Base-by-base conservation (phyloP, 148 eudicot genomes). In the Cornus kousa region DNA sequence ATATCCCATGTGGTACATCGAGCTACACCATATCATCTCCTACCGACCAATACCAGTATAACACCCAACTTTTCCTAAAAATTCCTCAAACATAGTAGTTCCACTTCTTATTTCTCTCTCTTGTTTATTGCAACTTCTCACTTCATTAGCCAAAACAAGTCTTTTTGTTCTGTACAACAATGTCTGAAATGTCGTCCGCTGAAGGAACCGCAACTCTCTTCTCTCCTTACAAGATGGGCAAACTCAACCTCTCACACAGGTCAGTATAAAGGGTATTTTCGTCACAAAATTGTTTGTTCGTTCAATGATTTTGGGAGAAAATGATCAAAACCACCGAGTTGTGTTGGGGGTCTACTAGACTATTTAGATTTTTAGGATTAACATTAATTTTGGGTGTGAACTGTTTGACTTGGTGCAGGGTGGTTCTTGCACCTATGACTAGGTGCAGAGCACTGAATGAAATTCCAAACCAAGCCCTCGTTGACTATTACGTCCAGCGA, bases 381-480 rank as follows among this genome's bases (percentile, higher is more conserved):
- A 43, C 10, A 43, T 43, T 0, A 43, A 43, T 43, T 43, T 43
- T 6, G 8, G 48, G 48, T 43, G 48, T 43, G 48, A 53, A 1
- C 12, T 53, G 17, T 53, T 53, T 24, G 19, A 14, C 0, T 28
- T 2, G 68, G 79, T 28, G 28, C 87, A 95, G 99, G 83, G 87
- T 95, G 80, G 99, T 95, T 19, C 85, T 94, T 75, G 97, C 93
- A 1, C 81, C 98, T 9, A 90, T 92, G 97, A 94, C 94, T 4
- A 89, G 97, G 78, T 92, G 97, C 86, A 83, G 97, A 79, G 97
- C 98, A 1, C 48, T 89, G 60, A 79, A 85, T 73, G 84, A 75
- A 43, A 77, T 92, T 72, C 97, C 98, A 32, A 77, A 88, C 31
- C 72, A 81, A 74, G 90, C 93, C 72, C 74, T 87, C 40, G 86